Base-by-base conservation (phyloP, 495 filamentous ascomycete genomes). In the Podospora sp. region DNA sequence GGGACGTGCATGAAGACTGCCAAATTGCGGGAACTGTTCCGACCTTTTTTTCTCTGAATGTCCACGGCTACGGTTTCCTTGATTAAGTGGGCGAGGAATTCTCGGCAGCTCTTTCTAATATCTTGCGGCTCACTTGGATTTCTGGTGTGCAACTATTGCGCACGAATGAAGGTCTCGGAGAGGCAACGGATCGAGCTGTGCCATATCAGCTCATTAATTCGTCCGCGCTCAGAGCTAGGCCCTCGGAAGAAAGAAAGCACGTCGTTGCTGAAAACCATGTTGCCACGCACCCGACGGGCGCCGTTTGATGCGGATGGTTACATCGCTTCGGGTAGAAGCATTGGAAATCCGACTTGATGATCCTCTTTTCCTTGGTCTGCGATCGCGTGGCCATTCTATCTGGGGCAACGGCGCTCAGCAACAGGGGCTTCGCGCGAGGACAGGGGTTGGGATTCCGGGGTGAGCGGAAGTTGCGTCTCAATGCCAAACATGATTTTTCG, bases 311-410 rank as follows among this genome's bases (percentile, higher is more conserved):
- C 1, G n/a, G 36, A 35, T 26, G 46, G 58, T 61, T 62, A 66
- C 59, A 66, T 61, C 65, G 56, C 56, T 26, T 27, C 25, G 46
- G 65, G 27, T 49, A 22, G 35, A 9, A 25, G 51, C 18, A 50
- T 29, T 1, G 2, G 8, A 50, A 1, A 26, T 62, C 60, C 22
- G 6, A 2, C 16, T 52, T n/a, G 2, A 61, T 20, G 46, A 5
- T 22, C 36, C 14, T 7, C 51, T 50, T 29, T 16, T 22, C 33
- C 56, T 65, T 36, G 60, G 29, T 21, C 11, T 27, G 26, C 29
- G 57, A 60, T 60, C 57, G 57, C 26, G 57, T 60, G 57, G 24
- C 36, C 57, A 36, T 29, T 35, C 57, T 35, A 60, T 36, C 57
- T 36, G 52, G 52, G 20, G 52, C 29, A 6, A 46, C 40, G 16